Conservation (phyloP, 345 rosid genomes). For the Boechera stricta region DNA sequence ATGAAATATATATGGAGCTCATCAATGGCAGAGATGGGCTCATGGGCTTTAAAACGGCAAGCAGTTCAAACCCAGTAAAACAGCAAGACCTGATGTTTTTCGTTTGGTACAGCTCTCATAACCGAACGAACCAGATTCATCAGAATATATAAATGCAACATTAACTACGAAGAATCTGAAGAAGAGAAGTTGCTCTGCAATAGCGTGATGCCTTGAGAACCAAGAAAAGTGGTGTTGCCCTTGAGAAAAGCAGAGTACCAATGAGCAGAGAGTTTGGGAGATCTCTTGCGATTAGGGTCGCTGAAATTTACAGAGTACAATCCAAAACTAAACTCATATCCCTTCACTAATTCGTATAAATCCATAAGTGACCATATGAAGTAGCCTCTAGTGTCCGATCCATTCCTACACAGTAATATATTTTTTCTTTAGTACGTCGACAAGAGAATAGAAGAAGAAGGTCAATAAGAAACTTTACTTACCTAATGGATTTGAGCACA, state of each 20-base stretch:
- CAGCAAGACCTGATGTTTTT: neutral
- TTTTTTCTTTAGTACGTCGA: neutral
- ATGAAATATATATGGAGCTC: too few relatives aligned
- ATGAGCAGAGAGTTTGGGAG: slow-evolving; percentile 2
- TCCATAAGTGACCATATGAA: neutral
- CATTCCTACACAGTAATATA: neutral
- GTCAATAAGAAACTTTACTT: neutral
- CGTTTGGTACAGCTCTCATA: too few relatives aligned
- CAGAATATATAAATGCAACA: neutral
- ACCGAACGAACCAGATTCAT: neutral
- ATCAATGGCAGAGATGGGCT: neutral
- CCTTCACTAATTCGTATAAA: neutral
- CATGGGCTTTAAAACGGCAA: neutral
- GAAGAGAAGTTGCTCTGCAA: neutral
- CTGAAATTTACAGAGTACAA: neutral
- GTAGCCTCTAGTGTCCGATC: neutral
- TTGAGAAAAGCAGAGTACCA: slow-evolving; percentile 3
- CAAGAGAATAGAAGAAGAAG: neutral
- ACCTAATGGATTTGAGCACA: neutral
- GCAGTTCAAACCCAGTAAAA: neutral
- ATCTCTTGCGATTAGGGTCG: neutral
- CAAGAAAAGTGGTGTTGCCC: neutral
- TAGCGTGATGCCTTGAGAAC: neutral
- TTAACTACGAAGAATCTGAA: neutral
- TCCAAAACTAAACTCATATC: neutral